phyloP scores from a whole-genome alignment of 257 asterid species.

The Gentiana straminea region DNA sequence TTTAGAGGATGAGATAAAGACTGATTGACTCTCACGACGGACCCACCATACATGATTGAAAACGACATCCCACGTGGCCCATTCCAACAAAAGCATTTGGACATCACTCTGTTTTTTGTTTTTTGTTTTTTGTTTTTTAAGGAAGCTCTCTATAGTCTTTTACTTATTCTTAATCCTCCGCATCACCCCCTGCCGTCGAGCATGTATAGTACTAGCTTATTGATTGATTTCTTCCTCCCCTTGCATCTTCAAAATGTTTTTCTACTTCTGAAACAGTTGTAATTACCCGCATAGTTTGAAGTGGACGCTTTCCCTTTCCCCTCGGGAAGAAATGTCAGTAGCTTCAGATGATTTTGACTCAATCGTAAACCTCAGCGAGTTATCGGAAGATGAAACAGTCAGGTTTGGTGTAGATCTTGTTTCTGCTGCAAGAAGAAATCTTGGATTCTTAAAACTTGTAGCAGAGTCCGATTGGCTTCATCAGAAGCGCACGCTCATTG shows the following conservation, averaged over 20 bases:
- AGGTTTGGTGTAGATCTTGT: constrained; percentile 64
- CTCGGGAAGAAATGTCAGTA: constrained; percentile 26
- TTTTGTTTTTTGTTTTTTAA: no score
- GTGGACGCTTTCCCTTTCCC: not conserved
- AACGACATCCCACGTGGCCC: constrained; percentile 6
- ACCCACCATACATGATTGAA: not conserved
- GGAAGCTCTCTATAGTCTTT: no score
- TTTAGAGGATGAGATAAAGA: no score
- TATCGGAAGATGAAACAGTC: constrained; percentile 38
- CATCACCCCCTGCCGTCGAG: no score
- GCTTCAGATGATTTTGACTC: constrained; percentile 29
- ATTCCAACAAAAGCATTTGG: not conserved
- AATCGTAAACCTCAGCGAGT: constrained; percentile 38
- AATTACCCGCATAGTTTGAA: not conserved
- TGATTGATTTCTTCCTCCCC: no score
- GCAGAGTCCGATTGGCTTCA: constrained; percentile 56
- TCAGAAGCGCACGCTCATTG: constrained; percentile 35
- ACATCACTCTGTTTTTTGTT: no score
- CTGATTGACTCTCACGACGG: no score
- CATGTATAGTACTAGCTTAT: no score
- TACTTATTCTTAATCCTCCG: no score
- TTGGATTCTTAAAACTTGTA: constrained; percentile 52
- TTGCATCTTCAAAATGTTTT: not conserved
- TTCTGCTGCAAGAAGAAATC: constrained; percentile 63
- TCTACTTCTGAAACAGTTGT: not conserved